Percentiles rank a stretch among this genome's conserved stretches.
phyloP scores from a whole-genome alignment of 768 basidiomycete species.

The Mycena floridula region DNA sequence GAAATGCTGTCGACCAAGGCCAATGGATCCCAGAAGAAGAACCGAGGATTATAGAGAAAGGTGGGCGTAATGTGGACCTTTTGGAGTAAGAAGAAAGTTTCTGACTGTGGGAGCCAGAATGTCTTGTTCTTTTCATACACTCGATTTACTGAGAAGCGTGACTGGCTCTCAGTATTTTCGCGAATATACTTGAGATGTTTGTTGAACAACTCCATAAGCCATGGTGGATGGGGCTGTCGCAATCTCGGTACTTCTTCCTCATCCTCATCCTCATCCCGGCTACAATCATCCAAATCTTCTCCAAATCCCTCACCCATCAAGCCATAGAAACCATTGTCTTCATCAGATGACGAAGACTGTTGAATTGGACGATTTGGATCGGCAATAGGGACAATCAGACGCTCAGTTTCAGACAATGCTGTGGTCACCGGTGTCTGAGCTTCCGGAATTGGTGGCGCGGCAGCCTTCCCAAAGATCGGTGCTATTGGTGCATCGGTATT shows the following conservation, averaged over 20 bases:
- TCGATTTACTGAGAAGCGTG: no score
- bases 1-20: not conserved
- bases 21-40: constrained; percentile 4
- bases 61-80: not conserved
- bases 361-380: no score
- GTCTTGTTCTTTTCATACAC: not conserved
- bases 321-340: not conserved
- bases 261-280: not conserved
- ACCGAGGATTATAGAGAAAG: not conserved
- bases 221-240: not conserved
- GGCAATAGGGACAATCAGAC: no score
- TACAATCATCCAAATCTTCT: not conserved
- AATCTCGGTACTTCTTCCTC: not conserved
- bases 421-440: no score
- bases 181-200: not conserved
- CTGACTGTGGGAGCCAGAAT: not conserved
- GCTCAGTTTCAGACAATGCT: no score
- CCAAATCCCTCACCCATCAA: not conserved
- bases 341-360: no score
- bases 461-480: no score
- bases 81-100: constrained; percentile 1
- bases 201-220: not conserved
- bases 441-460: no score
- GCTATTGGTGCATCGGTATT: no score
- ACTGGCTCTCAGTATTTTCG: not conserved